phyloP scores from a whole-genome alignment of 2,329 filamentous ascomycete genomes.

The Neonectria hederae region DNA sequence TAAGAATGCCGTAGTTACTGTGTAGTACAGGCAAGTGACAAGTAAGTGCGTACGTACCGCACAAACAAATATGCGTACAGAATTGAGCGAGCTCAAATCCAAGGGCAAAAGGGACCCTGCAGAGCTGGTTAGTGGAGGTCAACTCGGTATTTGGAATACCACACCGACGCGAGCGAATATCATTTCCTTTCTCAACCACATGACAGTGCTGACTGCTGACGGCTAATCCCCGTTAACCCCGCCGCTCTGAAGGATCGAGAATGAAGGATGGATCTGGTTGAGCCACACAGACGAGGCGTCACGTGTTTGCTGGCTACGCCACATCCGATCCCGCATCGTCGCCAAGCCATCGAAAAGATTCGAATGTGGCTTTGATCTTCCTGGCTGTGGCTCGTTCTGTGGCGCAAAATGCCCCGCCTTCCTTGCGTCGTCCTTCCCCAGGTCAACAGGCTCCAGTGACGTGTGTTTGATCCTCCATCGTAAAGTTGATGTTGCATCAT shows the following conservation, averaged over 20 bases:
- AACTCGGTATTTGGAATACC: constrained; percentile 3
- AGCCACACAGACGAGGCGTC: background rate
- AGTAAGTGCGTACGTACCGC: background rate
- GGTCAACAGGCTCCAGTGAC: constrained; percentile 23
- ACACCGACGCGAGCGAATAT: background rate
- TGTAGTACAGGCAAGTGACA: background rate
- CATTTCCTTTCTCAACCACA: constrained; percentile 3
- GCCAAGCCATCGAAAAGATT: background rate
- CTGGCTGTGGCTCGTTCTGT: constrained; percentile 4
- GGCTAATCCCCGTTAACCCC: background rate
- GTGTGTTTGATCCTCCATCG: constrained; percentile 12
- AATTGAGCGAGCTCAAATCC: background rate
- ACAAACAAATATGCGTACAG: background rate
- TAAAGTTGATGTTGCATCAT: constrained; percentile 11
- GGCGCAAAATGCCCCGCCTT: constrained; percentile 20
- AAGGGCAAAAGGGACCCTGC: background rate
- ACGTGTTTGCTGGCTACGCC: background rate
- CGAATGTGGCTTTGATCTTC: background rate
- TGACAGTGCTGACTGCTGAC: background rate
- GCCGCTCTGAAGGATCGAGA: background rate
- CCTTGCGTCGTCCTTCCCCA: background rate
- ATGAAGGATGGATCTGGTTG: background rate
- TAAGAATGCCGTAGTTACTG: background rate
- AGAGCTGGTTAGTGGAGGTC: background rate
- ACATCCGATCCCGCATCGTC: background rate